Percentiles rank a stretch among this genome's conserved stretches.
These are phyloP conservation scores for Peziza echinospora DNA, from an alignment of 495 filamentous ascomycete species.

Conservation along the genomic window DNA sequence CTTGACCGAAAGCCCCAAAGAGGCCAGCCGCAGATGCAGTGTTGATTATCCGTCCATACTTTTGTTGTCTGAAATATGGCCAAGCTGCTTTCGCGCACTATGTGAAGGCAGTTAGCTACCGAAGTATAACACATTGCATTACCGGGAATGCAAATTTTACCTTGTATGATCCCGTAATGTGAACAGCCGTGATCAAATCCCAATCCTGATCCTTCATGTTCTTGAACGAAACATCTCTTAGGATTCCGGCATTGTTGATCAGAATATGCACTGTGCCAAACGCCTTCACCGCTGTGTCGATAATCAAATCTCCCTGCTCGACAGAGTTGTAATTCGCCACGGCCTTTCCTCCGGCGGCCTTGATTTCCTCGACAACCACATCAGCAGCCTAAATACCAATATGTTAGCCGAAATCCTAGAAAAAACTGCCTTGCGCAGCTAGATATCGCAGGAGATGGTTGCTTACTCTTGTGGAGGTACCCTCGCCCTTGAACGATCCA, in stretches of 20 bases:
- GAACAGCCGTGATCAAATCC: slow-evolving; percentile 84
- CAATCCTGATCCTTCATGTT: slow-evolving; percentile 97
- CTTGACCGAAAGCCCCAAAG: slow-evolving; percentile 88
- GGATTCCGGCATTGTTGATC: slow-evolving; percentile 94
- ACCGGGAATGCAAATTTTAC: slow-evolving; percentile 19
- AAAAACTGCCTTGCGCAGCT: background rate
- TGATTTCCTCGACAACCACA: slow-evolving; percentile 88
- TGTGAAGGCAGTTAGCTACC: background rate
- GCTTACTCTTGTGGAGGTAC: slow-evolving; percentile 59
- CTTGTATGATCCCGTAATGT: slow-evolving; percentile 91
- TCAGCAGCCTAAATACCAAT: slow-evolving; percentile 69
- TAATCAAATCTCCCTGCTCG: slow-evolving; percentile 81
- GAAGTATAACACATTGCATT: background rate
- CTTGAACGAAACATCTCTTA: slow-evolving; percentile 93
- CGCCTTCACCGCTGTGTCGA: slow-evolving; percentile 80
- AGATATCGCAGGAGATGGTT: background rate
- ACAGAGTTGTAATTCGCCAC: slow-evolving; percentile 98
- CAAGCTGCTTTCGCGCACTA: slow-evolving; percentile 88
- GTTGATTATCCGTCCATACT: slow-evolving; percentile 91
- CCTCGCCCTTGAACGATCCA: slow-evolving; percentile 84
- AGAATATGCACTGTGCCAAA: slow-evolving; percentile 89
- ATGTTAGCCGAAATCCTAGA: slow-evolving; percentile 16
- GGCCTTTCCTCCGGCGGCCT: slow-evolving; percentile 77
- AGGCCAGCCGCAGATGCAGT: slow-evolving; percentile 87
- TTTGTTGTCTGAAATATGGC: slow-evolving; percentile 97